Evolutionary conservation across 495 filamentous ascomycete genomes (phyloP), one percentile per base, ranked within the genome.

Genomic region (Venustampulla echinocandica): DNA sequence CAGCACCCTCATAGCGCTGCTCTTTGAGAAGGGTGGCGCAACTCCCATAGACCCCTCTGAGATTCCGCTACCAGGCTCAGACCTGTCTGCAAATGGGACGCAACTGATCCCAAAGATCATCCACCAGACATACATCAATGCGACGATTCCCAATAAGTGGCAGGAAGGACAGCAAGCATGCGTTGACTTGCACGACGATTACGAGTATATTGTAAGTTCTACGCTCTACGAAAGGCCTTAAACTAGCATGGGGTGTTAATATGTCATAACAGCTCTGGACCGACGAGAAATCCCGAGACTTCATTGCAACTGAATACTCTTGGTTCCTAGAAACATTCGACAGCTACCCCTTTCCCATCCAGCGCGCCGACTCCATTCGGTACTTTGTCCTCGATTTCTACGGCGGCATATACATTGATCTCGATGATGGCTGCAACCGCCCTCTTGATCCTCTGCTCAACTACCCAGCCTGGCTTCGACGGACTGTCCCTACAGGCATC

Each of bases 241-340:
- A 21, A 10, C 7, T 9, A 40, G 18, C 4, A 45, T 25, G 22
- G 14, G 24, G 22, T 24, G 24, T 34, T 46, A 44, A 50, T n/a
- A 34, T 15, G 7, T 21, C 2, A 39, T 9, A 25, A 39, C 34
- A 88, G 87, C 75, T 95, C n/a, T 95, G 88, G 88, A 92, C 88
- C 4, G 82, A 90, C 54, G 74, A 77, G 40, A 77, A 77, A 45
- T 77, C 84, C 41, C 75, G 82, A 46, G 76, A 82, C 3, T 88
- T 94, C 50, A 88, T 94, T 54, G 74, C 21, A 10, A 27, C 36
- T 13, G 67, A 89, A 64, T 92, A 95, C 55, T 78, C 85, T 1
- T 93, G 85, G 85, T 95, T 94, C 68, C 71, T 90, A 23, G 76
- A 77, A 21, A 89, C 85, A 1, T 95, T 85, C 55, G 84, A 89